Evolutionary conservation across 345 rosid species (phyloP), one percentile per base, ranked within the genome.

Genomic region (Salix exigua): DNA sequence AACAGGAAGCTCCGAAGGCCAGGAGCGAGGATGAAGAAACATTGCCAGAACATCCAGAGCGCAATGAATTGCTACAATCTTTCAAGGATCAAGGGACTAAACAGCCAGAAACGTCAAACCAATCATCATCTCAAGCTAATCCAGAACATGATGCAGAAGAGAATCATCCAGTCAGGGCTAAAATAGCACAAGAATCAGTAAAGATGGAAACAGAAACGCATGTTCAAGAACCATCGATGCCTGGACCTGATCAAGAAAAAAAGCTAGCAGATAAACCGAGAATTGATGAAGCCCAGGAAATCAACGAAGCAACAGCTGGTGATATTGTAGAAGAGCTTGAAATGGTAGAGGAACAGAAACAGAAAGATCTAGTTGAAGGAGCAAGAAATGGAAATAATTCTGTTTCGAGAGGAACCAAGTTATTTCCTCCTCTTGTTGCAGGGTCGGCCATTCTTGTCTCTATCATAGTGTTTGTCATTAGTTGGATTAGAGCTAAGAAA

Each of bases 361-460:
- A 78, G 74, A 77, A 71, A 71, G 75, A 75, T 26, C 55, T 17
- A 23, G 55, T 6, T 46, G 75, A 82, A 81, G 76, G 26, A 9
- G 31, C 26, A 44, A 21, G 62, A 13, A 53, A 31, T 67, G 42
- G 1, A n/a, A 67, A 65, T 40, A 70, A 80, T 18, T 30, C 37
- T 71, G 72, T 2, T 65, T 8, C 51, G 0, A 83, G 42, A 77
- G 68, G 71, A 68, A 35, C 28, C 18, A 85, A 82, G 81, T 69
- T 84, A 21, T 61, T 79, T 48, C 64, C 48, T 70, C 87, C 88
- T 74, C 42, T 72, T 48, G 42, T 87, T 4, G 92, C 93, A 64
- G 94, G 93, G 62, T 92, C 93, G 48, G 77, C 89, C n/a, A 64
- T 90, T 16, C 75, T 90, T 26, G 83, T 86, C 71, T 83, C 93